Conservation (phyloP, 768 basidiomycete species). For the Russula olivacea region DNA sequence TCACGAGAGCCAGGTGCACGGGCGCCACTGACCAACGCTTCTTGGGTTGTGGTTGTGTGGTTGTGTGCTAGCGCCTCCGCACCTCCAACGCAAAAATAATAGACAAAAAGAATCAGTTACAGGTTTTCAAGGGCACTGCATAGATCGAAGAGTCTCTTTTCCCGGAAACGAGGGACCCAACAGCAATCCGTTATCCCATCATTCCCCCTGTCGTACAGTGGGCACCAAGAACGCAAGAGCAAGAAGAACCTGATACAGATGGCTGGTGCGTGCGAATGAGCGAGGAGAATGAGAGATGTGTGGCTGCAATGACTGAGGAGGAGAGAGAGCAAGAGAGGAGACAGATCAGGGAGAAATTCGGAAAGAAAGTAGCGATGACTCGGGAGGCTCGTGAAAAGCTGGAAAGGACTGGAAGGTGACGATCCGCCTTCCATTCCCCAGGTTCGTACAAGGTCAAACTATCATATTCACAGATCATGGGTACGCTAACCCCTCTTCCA, state of each 20-base stretch:
- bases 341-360: constrained; percentile 69
- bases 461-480: not conserved
- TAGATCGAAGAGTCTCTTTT: constrained; percentile 38
- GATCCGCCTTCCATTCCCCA: no score
- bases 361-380: constrained; percentile 48
- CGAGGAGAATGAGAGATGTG: constrained; percentile 55
- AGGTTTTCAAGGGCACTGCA: constrained; percentile 39
- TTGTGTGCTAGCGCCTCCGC: no score
- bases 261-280: constrained; percentile 54
- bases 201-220: constrained; percentile 24
- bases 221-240: constrained; percentile 14
- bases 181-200: constrained; percentile 22
- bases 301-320: constrained; percentile 64
- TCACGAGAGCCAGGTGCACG: not conserved
- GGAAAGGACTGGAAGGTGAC: not conserved
- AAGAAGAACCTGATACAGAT: constrained; percentile 11
- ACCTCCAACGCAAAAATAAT: no score
- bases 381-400: constrained; percentile 35
- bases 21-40: not conserved
- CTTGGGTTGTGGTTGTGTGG: no score
- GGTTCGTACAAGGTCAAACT: constrained; percentile 1
- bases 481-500: not conserved
- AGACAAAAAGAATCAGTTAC: constrained; percentile 27
- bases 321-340: constrained; percentile 60
- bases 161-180: constrained; percentile 30